Evolutionary conservation across 306 rosid genomes (phyloP), one percentile per base, ranked within the genome.

Genomic region (Vachellia collinsii): DNA sequence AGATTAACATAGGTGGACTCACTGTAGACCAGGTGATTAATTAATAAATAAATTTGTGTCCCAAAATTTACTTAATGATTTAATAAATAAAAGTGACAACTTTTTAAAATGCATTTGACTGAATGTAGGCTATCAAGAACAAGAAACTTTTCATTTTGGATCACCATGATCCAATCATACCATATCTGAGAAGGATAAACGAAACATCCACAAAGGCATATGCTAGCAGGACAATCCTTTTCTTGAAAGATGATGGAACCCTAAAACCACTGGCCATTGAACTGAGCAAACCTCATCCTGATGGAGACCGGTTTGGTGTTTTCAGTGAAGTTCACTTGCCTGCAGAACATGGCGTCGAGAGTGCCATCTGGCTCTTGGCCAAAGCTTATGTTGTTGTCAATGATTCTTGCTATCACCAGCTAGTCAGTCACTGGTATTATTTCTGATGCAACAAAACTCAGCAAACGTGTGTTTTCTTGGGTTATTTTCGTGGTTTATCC

Each of bases 101-200:
- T 6, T 54, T 19, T n/a, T 19, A 6, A 58, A n/a, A 58, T 22
- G 65, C 4, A 44, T 59, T 29, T 75, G 79, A 34, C 53, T 83
- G 46, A 25, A 59, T 29, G 75, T 64, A 88, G 94, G 90, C 93
- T 19, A 73, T 90, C 41, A 63, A 86, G 66, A 81, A n/a, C 25
- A 85, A 90, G 51, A 90, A 82, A 81, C 36, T 90, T 38, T 88
- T 85, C 81, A 81, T 90, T 74, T 66, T 90, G 63, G 86, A 90
- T 63, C 93, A 90, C 77, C 93, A 90, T 70, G 93, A 90, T 75
- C 22, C 86, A 38, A 34, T 88, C 38, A 77, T 88, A 59, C 34
- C 34, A 29, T 29, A 29, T 29, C 34, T 29, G 1, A 29, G 34
- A 29, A 38, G 42, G 42, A 38, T 38, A 38, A 38, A 38, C 42